Conservation (phyloP, 2,329 filamentous ascomycete genomes). For the Paecilomyces formosus region DNA sequence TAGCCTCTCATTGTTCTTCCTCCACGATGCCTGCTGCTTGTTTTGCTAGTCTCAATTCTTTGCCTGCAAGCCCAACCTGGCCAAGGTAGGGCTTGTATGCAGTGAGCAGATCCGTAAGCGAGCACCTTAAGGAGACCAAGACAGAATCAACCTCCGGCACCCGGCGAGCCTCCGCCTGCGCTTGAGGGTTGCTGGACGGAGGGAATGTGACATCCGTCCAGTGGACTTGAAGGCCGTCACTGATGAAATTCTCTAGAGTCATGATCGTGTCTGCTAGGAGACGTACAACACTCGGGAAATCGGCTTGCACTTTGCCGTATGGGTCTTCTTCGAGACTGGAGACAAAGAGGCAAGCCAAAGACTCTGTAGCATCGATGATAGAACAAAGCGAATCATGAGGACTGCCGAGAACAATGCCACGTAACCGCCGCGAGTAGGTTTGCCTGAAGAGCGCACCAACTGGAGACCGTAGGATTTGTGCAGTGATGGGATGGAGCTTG, state of each 20-base stretch:
- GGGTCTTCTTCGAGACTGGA: constrained; percentile 71
- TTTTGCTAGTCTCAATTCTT: constrained; percentile 66
- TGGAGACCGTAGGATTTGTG: constrained; percentile 42
- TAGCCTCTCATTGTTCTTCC: background rate
- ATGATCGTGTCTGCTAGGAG: constrained; percentile 62
- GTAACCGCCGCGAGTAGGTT: constrained; percentile 58
- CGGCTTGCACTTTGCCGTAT: constrained; percentile 77
- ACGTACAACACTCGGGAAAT: constrained; percentile 67
- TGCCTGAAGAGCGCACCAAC: constrained; percentile 64
- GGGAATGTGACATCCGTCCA: constrained; percentile 68
- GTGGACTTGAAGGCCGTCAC: constrained; percentile 48
- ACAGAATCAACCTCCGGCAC: constrained; percentile 64
- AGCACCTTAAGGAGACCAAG: constrained; percentile 55
- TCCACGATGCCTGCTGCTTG: constrained; percentile 44
- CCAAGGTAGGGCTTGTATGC: constrained; percentile 68
- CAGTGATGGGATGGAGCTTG: constrained; percentile 42
- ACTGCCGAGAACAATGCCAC: constrained; percentile 61
- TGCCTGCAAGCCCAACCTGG: constrained; percentile 60
- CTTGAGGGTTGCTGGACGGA: constrained; percentile 25
- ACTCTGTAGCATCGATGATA: constrained; percentile 64
- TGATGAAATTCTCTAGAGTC: constrained; percentile 61
- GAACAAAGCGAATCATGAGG: constrained; percentile 64
- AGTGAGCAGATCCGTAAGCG: constrained; percentile 57
- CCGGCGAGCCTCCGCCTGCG: constrained; percentile 27
- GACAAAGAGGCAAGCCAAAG: constrained; percentile 61